These are phyloP conservation scores for Aureobasidium sp. DNA, from an alignment of 2,329 filamentous ascomycete genomes.

Conservation along the genomic window DNA sequence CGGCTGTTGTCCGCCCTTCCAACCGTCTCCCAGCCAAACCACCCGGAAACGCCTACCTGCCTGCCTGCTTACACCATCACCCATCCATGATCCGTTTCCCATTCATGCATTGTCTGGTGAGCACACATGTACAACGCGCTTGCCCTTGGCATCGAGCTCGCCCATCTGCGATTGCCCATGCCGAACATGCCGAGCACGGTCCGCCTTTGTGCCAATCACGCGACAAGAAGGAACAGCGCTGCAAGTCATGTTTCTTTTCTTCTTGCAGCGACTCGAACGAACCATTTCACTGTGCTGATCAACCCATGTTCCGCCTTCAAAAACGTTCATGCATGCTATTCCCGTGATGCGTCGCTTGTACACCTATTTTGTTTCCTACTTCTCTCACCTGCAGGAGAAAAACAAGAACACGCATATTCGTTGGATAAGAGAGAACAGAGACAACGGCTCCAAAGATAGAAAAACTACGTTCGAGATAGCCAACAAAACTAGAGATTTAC, in stretches of 20 bases:
- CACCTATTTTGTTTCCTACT: neutral
- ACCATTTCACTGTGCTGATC: neutral
- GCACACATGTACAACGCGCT: conserved; percentile 1
- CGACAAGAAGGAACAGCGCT: neutral
- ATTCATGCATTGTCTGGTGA: neutral
- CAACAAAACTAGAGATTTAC: neutral
- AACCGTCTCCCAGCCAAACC: conserved; percentile 6
- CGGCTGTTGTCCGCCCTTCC: neutral
- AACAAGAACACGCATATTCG: neutral
- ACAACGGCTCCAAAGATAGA: neutral
- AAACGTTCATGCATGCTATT: conserved; percentile 6
- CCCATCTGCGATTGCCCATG: conserved; percentile 1
- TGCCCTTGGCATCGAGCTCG: neutral
- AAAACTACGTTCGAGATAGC: neutral
- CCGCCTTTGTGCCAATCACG: conserved; percentile 2
- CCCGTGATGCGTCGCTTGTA: neutral
- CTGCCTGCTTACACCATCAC: neutral
- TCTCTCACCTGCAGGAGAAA: neutral
- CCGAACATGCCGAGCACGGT: conserved; percentile 4
- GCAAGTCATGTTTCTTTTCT: neutral
- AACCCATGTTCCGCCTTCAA: neutral
- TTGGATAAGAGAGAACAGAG: neutral
- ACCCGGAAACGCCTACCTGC: neutral
- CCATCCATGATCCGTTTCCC: neutral
- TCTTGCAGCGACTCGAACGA: neutral